Evolutionary conservation across 1,284 basidiomycete species (phyloP), one percentile per base, ranked within the genome.

Genomic region (Takashimella koratensis): DNA sequence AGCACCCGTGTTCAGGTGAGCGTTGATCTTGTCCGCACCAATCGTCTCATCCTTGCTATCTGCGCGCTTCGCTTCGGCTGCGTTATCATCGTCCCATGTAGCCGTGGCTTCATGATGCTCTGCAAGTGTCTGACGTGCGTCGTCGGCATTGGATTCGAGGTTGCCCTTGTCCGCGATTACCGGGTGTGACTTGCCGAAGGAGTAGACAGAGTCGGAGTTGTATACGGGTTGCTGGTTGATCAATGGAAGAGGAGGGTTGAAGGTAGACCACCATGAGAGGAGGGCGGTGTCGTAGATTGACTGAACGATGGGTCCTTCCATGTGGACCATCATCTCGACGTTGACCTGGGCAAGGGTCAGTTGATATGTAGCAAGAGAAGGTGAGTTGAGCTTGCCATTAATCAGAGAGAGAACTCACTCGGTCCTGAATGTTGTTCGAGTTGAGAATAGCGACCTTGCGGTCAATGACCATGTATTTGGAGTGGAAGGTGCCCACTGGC

Each of bases 391-490:
- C n/a, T n/a, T 27, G 5, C 22, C 44, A 10, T 23, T 43, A 5
- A 52, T 19, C 21, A 23, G 19, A 12, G 39, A 41, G 11, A 3
- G 5, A 8, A 60, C 56, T 49, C 16, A 65, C 65, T 11, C 68
- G 67, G 70, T 75, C 70, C 67, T 86, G 86, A 47, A 88, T 85
- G 56, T 88, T 87, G 73, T 86, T 86, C 43, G 54, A 56, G 68
- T 84, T 84, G 57, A 88, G 71, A 43, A 86, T 73, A 0, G 84
- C 86, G 13, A 86, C 74, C 58, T 80, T 81, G 13, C 86, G 78
- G 66, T 88, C 86, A 12, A 88, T 81, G 49, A 87, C 77, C 72
- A 87, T 79, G 51, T 84, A 85, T 70, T 89, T 87, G 44, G 84
- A 81, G 64, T 88, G 87, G 75, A 88, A 88, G 0, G 67, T 67